Percentiles rank a stretch among this genome's conserved stretches.
Conservation (phyloP, 768 basidiomycete genomes). For the Pisolithus microcarpus region DNA sequence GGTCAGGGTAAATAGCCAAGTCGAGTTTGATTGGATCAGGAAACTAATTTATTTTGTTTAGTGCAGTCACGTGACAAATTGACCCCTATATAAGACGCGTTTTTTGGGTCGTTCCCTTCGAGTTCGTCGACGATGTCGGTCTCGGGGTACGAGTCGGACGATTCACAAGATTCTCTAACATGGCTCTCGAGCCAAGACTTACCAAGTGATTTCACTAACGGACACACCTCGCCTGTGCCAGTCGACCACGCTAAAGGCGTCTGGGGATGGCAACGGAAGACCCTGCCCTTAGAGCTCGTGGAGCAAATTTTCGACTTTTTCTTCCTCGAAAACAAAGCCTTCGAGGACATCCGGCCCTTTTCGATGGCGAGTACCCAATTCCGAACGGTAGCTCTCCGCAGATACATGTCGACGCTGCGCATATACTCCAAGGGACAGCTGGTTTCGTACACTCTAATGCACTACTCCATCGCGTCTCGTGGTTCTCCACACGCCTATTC, state of each 20-base stretch:
- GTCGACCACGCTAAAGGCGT: constrained; percentile 3
- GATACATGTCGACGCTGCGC: constrained; percentile 19
- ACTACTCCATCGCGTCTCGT: constrained; percentile 21
- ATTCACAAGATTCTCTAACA: constrained; percentile 5
- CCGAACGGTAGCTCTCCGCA: constrained; percentile 37
- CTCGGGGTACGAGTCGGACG: constrained; percentile 11
- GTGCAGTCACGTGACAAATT: neutral
- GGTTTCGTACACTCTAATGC: constrained; percentile 27
- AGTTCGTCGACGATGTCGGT: constrained; percentile 12
- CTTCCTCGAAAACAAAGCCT: constrained; percentile 15
- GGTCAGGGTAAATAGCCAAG: constrained; percentile 1
- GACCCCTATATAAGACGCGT: neutral
- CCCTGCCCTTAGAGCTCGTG: constrained; percentile 26
- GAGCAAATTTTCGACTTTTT: constrained; percentile 25
- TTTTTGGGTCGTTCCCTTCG: neutral
- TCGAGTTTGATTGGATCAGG: too few relatives aligned
- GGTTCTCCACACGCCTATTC: constrained; percentile 11
- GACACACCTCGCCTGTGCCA: constrained; percentile 18
- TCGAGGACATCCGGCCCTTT: constrained; percentile 32
- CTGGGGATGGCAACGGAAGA: constrained; percentile 1
- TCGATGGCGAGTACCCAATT: constrained; percentile 36
- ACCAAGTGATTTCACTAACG: constrained; percentile 9
- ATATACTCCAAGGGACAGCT: constrained; percentile 16
- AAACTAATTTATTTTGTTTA: neutral
- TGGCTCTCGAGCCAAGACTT: constrained; percentile 9